These are phyloP conservation scores for Colletotrichum liriopes DNA, from an alignment of 2,329 filamentous ascomycete species.

Conservation along the genomic window DNA sequence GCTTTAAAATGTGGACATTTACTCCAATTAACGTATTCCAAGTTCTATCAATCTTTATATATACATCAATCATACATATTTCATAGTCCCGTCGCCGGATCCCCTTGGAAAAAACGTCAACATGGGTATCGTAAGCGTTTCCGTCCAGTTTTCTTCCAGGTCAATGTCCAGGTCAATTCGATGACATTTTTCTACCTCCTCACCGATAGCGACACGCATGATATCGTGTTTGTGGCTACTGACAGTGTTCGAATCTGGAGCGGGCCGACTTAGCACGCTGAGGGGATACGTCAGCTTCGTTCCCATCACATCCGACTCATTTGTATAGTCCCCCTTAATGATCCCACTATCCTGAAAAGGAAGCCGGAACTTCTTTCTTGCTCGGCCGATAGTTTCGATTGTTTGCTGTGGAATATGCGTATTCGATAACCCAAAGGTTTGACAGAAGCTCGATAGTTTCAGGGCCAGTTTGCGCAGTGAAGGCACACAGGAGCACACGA, in stretches of 20 bases:
- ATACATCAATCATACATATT: background rate
- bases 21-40: background rate
- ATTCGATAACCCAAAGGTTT: constrained; percentile 46
- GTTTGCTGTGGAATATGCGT: background rate
- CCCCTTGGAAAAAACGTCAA: background rate
- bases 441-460: constrained; percentile 48
- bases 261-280: constrained; percentile 9
- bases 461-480: constrained; percentile 49
- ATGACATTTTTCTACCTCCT: too few species aligned
- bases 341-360: background rate
- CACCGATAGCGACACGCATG: background rate
- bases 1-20: too few species aligned
- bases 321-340: background rate
- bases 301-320: constrained; percentile 7
- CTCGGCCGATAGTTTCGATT: constrained; percentile 19
- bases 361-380: background rate
- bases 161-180: background rate
- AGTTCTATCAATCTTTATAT: background rate
- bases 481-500: constrained; percentile 51
- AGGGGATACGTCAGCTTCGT: constrained; percentile 11
- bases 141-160: background rate
- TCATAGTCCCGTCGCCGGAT: background rate
- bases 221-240: background rate
- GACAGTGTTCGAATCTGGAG: background rate
- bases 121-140: background rate